These are phyloP conservation scores for Oryza glaberrima DNA, from an alignment of 176 grass and related monocot genomes.

Conservation along the genomic window DNA sequence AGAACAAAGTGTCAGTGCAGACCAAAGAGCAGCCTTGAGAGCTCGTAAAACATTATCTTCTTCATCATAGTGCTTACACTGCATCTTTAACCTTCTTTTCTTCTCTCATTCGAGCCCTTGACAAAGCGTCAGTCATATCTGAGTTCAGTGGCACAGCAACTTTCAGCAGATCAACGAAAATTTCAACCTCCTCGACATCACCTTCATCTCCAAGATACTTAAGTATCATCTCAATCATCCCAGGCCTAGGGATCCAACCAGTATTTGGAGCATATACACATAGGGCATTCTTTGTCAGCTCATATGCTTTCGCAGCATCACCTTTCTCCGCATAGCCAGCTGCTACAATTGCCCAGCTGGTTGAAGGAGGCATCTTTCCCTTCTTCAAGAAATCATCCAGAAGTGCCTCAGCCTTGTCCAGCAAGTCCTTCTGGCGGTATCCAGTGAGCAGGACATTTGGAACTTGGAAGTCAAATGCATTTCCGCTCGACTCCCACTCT, in stretches of 20 bases:
- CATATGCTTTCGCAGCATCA: constrained; percentile 59
- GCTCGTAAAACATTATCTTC: background rate
- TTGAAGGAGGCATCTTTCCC: constrained; percentile 62
- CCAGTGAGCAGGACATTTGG: constrained; percentile 68
- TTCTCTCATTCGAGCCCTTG: constrained; percentile 54
- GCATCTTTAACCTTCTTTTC: constrained; percentile 50
- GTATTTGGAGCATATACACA: constrained; percentile 48
- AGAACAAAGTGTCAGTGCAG: background rate
- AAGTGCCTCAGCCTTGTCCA: constrained; percentile 69
- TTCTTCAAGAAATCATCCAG: constrained; percentile 59
- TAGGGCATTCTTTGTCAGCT: constrained; percentile 72
- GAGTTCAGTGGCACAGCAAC: constrained; percentile 55
- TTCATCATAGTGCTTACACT: constrained; percentile 9
- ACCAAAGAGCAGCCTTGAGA: background rate
- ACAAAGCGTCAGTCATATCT: constrained; percentile 65
- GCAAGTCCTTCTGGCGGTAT: constrained; percentile 60
- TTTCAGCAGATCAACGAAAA: constrained; percentile 68
- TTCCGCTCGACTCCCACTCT: constrained; percentile 75
- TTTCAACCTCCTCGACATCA: constrained; percentile 59
- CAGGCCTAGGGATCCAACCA: constrained; percentile 63
- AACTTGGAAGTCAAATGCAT: constrained; percentile 61
- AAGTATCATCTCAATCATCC: constrained; percentile 61
- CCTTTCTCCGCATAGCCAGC: constrained; percentile 65
- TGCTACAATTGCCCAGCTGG: constrained; percentile 76
- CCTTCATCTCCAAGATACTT: constrained; percentile 60